Conservation (phyloP, 306 rosid genomes). For the Parietaria judaica region DNA sequence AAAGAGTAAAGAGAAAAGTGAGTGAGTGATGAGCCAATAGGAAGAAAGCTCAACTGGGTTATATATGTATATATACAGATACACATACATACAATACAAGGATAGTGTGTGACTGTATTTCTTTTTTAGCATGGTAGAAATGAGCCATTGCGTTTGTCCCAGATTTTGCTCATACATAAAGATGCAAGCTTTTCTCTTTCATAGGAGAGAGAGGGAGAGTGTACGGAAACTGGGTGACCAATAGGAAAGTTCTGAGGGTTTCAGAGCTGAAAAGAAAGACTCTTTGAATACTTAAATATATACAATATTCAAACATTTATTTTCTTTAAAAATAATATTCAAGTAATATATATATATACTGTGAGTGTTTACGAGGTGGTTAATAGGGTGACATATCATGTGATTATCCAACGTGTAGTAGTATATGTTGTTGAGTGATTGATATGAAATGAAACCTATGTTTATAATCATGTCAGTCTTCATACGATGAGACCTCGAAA, state of each 20-base stretch:
- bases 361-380: constrained; percentile 32
- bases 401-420: constrained; percentile 35
- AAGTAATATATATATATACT: too few species aligned
- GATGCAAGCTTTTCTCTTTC: constrained; percentile 30
- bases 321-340: too few species aligned
- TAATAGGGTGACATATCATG: constrained; percentile 16
- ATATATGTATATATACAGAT: constrained; percentile 7
- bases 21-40: constrained; percentile 33
- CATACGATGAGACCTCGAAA: constrained; percentile 16
- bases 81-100: neutral
- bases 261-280: constrained; percentile 32
- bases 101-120: constrained; percentile 30
- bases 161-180: constrained; percentile 47
- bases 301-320: constrained; percentile 6
- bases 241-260: constrained; percentile 47
- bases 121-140: constrained; percentile 22
- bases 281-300: neutral
- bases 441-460: constrained; percentile 15
- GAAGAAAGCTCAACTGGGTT: constrained; percentile 19
- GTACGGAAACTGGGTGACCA: constrained; percentile 48
- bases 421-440: neutral
- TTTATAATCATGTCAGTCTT: neutral
- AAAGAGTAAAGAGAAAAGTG: constrained; percentile 22
- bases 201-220: constrained; percentile 10
- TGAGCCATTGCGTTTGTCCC: constrained; percentile 33